Evolutionary conservation across 768 basidiomycete genomes (phyloP).

Genomic region (Albatrellus ellisii): DNA sequence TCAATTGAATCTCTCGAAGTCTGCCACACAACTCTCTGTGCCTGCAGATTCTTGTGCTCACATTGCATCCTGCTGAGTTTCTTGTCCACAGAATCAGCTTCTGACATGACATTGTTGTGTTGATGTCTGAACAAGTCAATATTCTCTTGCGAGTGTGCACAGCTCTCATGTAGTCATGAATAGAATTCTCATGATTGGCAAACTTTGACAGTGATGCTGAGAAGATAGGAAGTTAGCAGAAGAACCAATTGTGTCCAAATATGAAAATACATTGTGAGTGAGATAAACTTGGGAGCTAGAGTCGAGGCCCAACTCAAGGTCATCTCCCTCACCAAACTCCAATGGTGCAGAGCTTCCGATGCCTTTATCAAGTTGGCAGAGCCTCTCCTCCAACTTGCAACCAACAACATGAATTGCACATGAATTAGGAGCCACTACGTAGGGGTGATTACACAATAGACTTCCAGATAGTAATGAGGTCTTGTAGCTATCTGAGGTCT

Average conservation of each 20-base stretch:
- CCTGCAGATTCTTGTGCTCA: slow-evolving; percentile 70
- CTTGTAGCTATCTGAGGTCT: slow-evolving; percentile 72
- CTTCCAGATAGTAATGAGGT: slow-evolving; percentile 85
- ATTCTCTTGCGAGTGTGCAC: slow-evolving; percentile 71
- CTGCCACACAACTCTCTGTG: slow-evolving; percentile 60
- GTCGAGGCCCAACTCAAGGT: slow-evolving; percentile 47
- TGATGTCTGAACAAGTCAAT: slow-evolving; percentile 67
- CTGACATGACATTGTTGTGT: slow-evolving; percentile 47
- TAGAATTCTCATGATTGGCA: slow-evolving; percentile 52
- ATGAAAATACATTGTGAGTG: too few species aligned
- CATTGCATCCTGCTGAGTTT: slow-evolving; percentile 84
- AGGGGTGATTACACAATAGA: slow-evolving; percentile 60
- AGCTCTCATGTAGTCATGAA: slow-evolving; percentile 65
- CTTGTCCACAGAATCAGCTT: slow-evolving; percentile 76
- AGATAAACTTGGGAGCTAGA: neutral
- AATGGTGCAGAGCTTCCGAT: slow-evolving; percentile 54
- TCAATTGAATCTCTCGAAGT: slow-evolving; percentile 54
- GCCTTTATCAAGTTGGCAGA: slow-evolving; percentile 54
- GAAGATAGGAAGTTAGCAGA: slow-evolving; percentile 57
- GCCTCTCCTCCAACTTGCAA: slow-evolving; percentile 39
- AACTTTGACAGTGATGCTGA: slow-evolving; percentile 55
- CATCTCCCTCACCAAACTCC: slow-evolving; percentile 76
- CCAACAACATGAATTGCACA: slow-evolving; percentile 3
- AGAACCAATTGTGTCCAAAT: slow-evolving; percentile 67
- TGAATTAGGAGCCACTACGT: neutral